Base-by-base conservation (phyloP, 768 basidiomycete species). In the Tulasnella sp. region DNA sequence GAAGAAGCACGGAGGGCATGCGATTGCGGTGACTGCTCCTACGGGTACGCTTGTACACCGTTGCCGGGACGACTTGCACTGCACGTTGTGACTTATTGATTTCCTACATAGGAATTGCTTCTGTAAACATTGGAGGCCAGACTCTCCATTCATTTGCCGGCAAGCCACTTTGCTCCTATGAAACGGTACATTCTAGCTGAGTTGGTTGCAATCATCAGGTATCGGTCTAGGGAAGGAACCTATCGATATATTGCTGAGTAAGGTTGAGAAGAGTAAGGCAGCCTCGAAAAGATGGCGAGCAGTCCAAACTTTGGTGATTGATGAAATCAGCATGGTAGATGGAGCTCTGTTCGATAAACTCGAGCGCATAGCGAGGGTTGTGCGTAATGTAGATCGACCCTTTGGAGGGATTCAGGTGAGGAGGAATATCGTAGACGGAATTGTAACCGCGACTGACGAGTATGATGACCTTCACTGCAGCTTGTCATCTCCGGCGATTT, bases 91-190 rank as follows among this genome's bases (percentile, higher is more conserved):
- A 39, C 7, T 72, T 17, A 39, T 45, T 3, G 12, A 17, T 17
- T 5, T 72, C 38, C 38, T 40, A 6, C 17, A 45, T 17, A 72
- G 77, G 96, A 64, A 97, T 99, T 80, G 97, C 97, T 7, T 97
- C 97, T 5, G 97, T 96, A 82, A 98, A 99, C 79, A 96, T 99
- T 71, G 97, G 97, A 12, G 97, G 97, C 49, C 88, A 93, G 29
- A 99, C 97, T 0, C 88, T 99, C 42, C 97, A 99, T 82, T 96
- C 94, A 0, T 99, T 97, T 81, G 90, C 92, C n/a, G 96, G 97
- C 0, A 92, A 96, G 77, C 97, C 97, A 0, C 83, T 97, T 0
- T 97, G 93, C 1, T 96, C 1, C 40, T 72, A 12, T 8, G 37
- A 17, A 34, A 40, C 29, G 3, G 29, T 49, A 31, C n/a, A 6